Evolutionary conservation across 2,329 filamentous ascomycete species (phyloP), one percentile per base, ranked within the genome.

Genomic region (Cladosporium sp.): DNA sequence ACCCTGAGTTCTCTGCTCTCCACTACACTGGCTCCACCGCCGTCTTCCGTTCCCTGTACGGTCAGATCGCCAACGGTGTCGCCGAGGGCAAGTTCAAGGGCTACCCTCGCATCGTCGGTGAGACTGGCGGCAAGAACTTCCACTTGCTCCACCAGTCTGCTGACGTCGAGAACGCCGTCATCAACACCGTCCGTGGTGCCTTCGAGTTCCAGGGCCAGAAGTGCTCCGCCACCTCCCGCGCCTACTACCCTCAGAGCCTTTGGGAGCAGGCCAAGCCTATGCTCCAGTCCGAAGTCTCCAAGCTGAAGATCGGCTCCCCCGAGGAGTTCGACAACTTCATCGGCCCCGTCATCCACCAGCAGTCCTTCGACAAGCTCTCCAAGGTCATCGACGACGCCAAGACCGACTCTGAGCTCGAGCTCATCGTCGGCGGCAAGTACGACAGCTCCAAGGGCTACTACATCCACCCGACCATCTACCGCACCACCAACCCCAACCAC

Each of bases 61-160:
- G 90, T 19, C 84, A 89, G 72, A 96, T 96, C 67, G 89, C 90
- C 13, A 79, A 82, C 64, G 90, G 89, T 42, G 86, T 95, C 24
- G 88, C 88, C 3, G 85, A 91, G 68, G 89, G 88, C 61, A 88
- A 84, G 59, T 97, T 95, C 78, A 80, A 80, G 62, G 85, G 87
- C 66, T 97, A 96, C 75, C 91, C 90, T 45, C 86, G 90, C 66
- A 88, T 95, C 62, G 90, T 95, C 3, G 90, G 89, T 61, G 90
- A 95, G 79, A 95, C 90, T 25, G 90, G 90, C 60, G 90, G 90
- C 72, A 95, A 95, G 83, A 95, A 95, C 80, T 95, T 92, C 80
- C 90, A 94, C 74, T 74, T 95, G 50, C 74, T 95, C 35, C 90
- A 95, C 78, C 77, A 80, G 45, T 86, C 84, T 1, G 90, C 90